phyloP scores from a whole-genome alignment of 768 basidiomycete species.

The Russula sp. region DNA sequence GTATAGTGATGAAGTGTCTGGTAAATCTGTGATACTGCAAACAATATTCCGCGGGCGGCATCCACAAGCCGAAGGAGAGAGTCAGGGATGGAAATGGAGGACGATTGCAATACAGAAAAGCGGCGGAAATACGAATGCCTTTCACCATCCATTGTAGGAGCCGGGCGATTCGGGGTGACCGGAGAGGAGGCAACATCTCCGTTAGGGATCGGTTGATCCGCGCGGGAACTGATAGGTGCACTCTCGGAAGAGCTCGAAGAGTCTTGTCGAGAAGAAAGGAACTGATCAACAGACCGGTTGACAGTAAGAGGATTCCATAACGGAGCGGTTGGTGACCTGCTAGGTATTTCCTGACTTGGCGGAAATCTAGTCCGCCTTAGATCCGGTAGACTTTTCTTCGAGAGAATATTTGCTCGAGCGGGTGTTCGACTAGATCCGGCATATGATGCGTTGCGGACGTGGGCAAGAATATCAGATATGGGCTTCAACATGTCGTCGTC shows the following conservation, averaged over 20 bases:
- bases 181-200: conserved; percentile 35
- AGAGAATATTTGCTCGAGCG: conserved; percentile 34
- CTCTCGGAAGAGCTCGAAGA: conserved; percentile 35
- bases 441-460: conserved; percentile 46
- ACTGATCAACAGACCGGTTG: conserved; percentile 18
- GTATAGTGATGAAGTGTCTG: conserved; percentile 85
- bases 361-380: conserved; percentile 48
- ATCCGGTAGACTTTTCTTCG: conserved; percentile 86
- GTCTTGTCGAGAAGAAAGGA: conserved; percentile 40
- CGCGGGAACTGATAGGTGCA: conserved; percentile 21
- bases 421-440: conserved; percentile 34
- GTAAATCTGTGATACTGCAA: conserved; percentile 87
- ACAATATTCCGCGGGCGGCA: conserved; percentile 86
- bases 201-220: conserved; percentile 25
- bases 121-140: conserved; percentile 92
- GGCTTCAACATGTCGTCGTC: conserved; percentile 34
- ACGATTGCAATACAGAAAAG: conserved; percentile 67
- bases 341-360: conserved; percentile 27
- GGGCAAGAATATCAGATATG: conserved; percentile 24
- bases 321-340: conserved; percentile 3
- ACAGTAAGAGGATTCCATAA: conserved; percentile 8
- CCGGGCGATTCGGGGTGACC: conserved; percentile 33
- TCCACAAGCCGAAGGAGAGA: conserved; percentile 69
- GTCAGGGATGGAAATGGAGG: conserved; percentile 57
- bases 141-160: conserved; percentile 65